Percentiles rank a stretch among this genome's conserved stretches.
These are phyloP conservation scores for Vanilla planifolia DNA, from an alignment of 106 monocot genomes.

Conservation along the genomic window DNA sequence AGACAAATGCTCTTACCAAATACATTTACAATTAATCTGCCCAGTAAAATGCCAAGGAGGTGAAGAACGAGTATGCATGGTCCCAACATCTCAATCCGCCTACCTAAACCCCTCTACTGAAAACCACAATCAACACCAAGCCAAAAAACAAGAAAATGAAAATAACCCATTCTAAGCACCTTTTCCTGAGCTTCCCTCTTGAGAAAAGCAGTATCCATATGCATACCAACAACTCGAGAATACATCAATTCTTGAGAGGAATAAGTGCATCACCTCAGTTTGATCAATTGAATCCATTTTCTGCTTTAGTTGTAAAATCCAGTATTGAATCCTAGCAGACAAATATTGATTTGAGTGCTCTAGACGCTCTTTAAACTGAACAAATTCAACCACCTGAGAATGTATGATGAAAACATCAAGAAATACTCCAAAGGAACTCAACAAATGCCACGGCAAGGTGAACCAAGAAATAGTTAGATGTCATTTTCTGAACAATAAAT, in stretches of 20 bases:
- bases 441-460: neutral
- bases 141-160: neutral
- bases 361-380: constrained; percentile 77
- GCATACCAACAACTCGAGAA: neutral
- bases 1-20: neutral
- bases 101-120: neutral
- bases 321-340: constrained; percentile 50
- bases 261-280: constrained; percentile 45
- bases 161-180: neutral
- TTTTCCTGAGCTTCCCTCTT: neutral
- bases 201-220: neutral
- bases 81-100: too few relatives aligned
- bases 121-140: neutral
- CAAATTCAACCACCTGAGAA: constrained; percentile 81
- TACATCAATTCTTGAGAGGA: neutral
- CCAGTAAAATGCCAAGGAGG: too few relatives aligned
- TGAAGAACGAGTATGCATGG: too few relatives aligned
- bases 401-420: constrained; percentile 4
- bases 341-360: constrained; percentile 71
- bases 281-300: constrained; percentile 63
- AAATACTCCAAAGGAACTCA: neutral
- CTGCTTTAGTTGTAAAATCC: constrained; percentile 62
- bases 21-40: neutral
- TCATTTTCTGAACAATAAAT: neutral
- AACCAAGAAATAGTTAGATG: too few relatives aligned